Evolutionary conservation across 225 moss, liverwort and hornwort genomes (phyloP), one percentile per base, ranked within the genome.

Genomic region (Pleurozium schreberi): DNA sequence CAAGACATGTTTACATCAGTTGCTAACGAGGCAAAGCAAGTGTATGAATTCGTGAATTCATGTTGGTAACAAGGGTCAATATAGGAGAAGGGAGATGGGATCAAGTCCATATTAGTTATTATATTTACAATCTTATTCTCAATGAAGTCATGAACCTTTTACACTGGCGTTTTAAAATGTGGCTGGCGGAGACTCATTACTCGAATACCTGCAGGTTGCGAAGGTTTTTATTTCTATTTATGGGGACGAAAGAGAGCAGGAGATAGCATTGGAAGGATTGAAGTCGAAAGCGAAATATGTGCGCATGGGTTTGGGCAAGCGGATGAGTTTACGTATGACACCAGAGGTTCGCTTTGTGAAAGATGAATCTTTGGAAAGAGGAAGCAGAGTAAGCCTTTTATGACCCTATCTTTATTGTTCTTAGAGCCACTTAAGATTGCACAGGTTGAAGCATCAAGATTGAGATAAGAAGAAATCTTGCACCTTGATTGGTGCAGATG

Each of bases 191-290:
- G 75, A 81, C 82, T 92, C 38, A 79, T 73, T 81, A 57, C 86
- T 70, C 28, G 47, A 86, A 63, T 88, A 77, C 63, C 34, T 89
- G 85, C 95, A 99, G 98, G 97, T 99, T 90, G 99, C 95, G 38
- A 97, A 99, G 90, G 99, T 97, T 43, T 99, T 96, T 89, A 95
- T 99, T 87, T 99, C 99, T 43, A 92, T 97, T 69, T 96, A 93
- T 73, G 99, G 99, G 73, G 99, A 99, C 82, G 96, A 99, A 86
- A 91, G 97, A 91, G 97, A 96, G 87, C 95, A 97, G 86, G 95
- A 94, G 87, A 93, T 93, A 75, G 97, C 97, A 61, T 89, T 99
- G 89, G 96, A 97, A 92, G 97, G 95, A 75, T 91, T 97, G n/a
- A 96, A 95, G 86, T 92, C 91, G 40, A 97, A 94, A 88, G 93